phyloP scores from a whole-genome alignment of 2,329 filamentous ascomycete genomes.

The Lachnellula subtilissima region DNA sequence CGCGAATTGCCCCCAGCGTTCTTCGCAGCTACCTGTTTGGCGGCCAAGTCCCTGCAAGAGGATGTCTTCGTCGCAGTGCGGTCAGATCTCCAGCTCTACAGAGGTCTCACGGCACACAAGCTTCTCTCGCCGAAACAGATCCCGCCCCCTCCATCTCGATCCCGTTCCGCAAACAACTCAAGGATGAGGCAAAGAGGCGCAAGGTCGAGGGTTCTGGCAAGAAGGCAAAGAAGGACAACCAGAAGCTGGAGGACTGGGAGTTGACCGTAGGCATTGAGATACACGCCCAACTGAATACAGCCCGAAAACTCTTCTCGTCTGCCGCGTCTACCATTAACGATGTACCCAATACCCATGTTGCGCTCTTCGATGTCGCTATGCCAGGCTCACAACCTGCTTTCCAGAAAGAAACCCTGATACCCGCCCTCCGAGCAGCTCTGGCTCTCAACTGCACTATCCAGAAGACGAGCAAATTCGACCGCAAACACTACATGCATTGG shows the following conservation, averaged over 20 bases:
- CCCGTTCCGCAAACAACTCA: constrained; percentile 67
- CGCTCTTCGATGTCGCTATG: constrained; percentile 82
- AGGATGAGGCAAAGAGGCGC: constrained; percentile 56
- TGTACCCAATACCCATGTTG: constrained; percentile 78
- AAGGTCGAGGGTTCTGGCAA: constrained; percentile 34
- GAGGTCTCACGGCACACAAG: constrained; percentile 13
- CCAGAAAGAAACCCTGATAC: constrained; percentile 76
- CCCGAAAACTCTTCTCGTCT: constrained; percentile 81
- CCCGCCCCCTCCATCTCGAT: constrained; percentile 12
- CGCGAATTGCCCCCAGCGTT: constrained; percentile 21
- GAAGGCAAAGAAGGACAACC: constrained; percentile 33
- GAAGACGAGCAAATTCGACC: constrained; percentile 75
- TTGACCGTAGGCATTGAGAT: constrained; percentile 96
- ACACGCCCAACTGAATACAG: constrained; percentile 90
- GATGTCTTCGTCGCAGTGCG: constrained; percentile 24
- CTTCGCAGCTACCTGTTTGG: constrained; percentile 30
- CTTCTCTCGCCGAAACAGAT: constrained; percentile 11
- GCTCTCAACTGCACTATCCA: constrained; percentile 79
- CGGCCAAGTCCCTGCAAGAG: constrained; percentile 22
- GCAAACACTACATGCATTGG: constrained; percentile 99
- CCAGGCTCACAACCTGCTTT: constrained; percentile 87
- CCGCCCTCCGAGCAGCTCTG: constrained; percentile 83
- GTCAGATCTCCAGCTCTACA: not conserved
- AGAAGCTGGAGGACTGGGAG: constrained; percentile 64
- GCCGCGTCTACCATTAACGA: constrained; percentile 61